Percentiles rank a stretch among this genome's conserved stretches.
phyloP scores from a whole-genome alignment of 2,329 filamentous ascomycete genomes.

The Gaeumannomyces tritici region DNA sequence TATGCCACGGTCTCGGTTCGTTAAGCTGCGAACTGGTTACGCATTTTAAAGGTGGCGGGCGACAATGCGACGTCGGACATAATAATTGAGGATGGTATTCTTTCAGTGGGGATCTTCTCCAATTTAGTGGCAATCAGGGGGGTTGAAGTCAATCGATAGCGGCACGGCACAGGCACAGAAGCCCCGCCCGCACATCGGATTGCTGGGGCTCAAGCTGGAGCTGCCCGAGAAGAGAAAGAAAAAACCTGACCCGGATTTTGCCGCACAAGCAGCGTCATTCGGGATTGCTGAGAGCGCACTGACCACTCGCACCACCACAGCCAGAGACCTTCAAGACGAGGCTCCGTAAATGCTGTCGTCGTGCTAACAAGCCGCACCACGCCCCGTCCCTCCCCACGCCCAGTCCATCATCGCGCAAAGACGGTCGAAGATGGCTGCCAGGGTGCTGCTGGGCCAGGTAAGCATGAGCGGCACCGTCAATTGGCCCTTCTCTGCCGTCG shows the following conservation, averaged over 20 bases:
- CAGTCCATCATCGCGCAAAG: slow-evolving; percentile 25
- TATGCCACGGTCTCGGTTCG: not conserved
- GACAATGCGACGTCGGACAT: not conserved
- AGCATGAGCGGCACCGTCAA: slow-evolving; percentile 11
- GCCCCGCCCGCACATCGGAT: too few relatives aligned
- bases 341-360: not conserved
- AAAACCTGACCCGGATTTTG: slow-evolving; percentile 1
- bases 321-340: not conserved
- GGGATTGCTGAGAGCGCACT: slow-evolving; percentile 4
- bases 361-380: not conserved
- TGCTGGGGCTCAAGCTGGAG: not conserved
- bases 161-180: not conserved
- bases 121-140: not conserved
- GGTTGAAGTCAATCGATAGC: not conserved
- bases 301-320: slow-evolving; percentile 8
- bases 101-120: not conserved
- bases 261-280: not conserved
- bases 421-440: slow-evolving; percentile 48
- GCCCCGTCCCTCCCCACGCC: slow-evolving; percentile 4
- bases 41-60: not conserved
- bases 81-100: not conserved
- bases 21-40: not conserved
- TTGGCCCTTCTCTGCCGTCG: slow-evolving; percentile 10
- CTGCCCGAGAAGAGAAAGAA: not conserved
- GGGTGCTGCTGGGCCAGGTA: slow-evolving; percentile 50